A percentile compares a stretch with the other conserved stretches of the same genome.
These are phyloP conservation scores for Linnemannia schmuckeri DNA, from an alignment of 192 early-diverging fungal genomes.

Conservation along the genomic window DNA sequence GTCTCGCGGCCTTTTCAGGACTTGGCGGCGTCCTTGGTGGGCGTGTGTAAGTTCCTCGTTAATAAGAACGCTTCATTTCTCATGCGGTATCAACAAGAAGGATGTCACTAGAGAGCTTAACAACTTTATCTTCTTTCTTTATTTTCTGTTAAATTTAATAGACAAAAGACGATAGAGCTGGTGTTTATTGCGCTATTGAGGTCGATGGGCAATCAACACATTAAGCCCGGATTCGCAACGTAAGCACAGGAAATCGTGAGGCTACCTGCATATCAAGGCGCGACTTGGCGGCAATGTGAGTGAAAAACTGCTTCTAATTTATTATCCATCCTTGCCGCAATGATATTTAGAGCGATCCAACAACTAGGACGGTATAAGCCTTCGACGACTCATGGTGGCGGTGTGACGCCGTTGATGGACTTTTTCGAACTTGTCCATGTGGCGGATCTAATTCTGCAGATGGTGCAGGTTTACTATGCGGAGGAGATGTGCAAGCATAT, in stretches of 20 bases:
- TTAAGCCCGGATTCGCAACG: slow-evolving; percentile 77
- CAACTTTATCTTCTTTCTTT: slow-evolving; percentile 15
- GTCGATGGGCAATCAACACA: slow-evolving; percentile 79
- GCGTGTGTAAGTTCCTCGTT: slow-evolving; percentile 63
- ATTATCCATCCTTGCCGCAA: background rate
- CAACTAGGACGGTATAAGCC: slow-evolving; percentile 62
- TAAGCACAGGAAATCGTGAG: slow-evolving; percentile 14
- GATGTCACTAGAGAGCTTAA: background rate
- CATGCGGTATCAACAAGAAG: background rate
- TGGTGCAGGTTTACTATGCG: slow-evolving; percentile 94
- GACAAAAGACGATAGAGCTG: slow-evolving; percentile 80
- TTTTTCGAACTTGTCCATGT: slow-evolving; percentile 97
- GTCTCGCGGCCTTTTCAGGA: slow-evolving; percentile 72
- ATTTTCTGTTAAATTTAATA: slow-evolving; percentile 23
- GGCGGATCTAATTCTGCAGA: slow-evolving; percentile 92
- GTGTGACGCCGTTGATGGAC: slow-evolving; percentile 75
- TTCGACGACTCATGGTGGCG: slow-evolving; percentile 52
- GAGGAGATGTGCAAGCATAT: slow-evolving; percentile 88
- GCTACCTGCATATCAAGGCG: background rate
- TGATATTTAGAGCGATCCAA: slow-evolving; percentile 58
- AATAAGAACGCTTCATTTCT: background rate
- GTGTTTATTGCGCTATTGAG: slow-evolving; percentile 83
- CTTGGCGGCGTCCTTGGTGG: slow-evolving; percentile 72
- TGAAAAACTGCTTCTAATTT: background rate
- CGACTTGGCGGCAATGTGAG: background rate